Percentiles rank a stretch among this genome's conserved stretches.
Conservation (phyloP, 208 protist species). For the Trypanosoma rangeli region DNA sequence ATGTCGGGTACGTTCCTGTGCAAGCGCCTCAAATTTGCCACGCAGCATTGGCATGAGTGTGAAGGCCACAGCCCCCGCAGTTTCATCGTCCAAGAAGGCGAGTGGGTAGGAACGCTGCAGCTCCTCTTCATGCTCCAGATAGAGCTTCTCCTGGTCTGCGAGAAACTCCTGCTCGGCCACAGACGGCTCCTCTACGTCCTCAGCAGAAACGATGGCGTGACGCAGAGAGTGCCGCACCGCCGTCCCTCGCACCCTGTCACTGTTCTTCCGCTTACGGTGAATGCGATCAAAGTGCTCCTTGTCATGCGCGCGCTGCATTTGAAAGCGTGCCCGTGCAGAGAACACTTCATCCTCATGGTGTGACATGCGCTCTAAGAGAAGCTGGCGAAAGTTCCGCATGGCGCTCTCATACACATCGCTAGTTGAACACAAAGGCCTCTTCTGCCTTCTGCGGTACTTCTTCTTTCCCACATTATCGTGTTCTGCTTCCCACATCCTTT, state of each 20-base stretch:
- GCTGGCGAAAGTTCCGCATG: conserved; percentile 13
- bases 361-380: conserved; percentile 11
- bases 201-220: neutral
- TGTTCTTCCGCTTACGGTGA: conserved; percentile 1
- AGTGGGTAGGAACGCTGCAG: conserved; percentile 41
- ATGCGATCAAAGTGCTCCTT: conserved; percentile 19
- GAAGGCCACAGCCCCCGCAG: conserved; percentile 27
- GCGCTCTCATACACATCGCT: conserved; percentile 9
- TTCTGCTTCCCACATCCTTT: neutral
- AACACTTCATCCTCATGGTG: conserved; percentile 48
- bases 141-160: conserved; percentile 40
- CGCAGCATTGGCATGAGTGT: conserved; percentile 27
- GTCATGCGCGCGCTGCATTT: conserved; percentile 26
- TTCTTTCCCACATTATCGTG: neutral
- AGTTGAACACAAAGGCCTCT: neutral
- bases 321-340: conserved; percentile 26
- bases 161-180: conserved; percentile 25
- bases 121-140: conserved; percentile 33
- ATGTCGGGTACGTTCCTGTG: conserved; percentile 1
- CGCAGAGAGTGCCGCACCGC: neutral
- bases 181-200: neutral
- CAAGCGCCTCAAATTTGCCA: conserved; percentile 19
- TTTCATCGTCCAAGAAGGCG: conserved; percentile 41
- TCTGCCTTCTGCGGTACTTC: neutral
- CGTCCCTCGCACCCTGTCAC: neutral